phyloP scores from a whole-genome alignment of 2,329 filamentous ascomycete genomes.

The Fusarium goolgardi region DNA sequence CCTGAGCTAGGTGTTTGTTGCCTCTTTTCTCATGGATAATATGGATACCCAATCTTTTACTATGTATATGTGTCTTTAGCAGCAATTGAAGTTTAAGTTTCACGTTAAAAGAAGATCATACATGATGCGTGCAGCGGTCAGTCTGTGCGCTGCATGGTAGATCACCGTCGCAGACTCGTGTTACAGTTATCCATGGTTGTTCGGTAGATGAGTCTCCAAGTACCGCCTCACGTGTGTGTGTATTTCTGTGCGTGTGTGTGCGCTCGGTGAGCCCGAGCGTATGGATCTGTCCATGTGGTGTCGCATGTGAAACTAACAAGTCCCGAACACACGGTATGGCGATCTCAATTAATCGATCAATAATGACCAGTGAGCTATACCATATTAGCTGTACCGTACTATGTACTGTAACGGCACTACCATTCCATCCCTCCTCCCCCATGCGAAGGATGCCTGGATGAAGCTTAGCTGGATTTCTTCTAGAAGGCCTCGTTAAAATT shows the following conservation, averaged over 20 bases:
- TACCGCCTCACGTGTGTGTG: neutral
- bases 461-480: neutral
- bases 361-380: neutral
- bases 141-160: conserved; percentile 1
- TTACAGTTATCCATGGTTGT: neutral
- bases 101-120: neutral
- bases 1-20: neutral
- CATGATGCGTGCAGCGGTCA: neutral
- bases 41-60: neutral
- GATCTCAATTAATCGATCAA: conserved; percentile 1
- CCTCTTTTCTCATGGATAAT: neutral
- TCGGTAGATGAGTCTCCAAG: neutral
- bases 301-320: neutral
- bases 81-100: neutral
- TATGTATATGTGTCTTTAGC: no score
- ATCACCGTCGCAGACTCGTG: neutral
- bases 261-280: neutral
- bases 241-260: neutral
- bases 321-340: neutral
- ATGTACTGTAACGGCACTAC: neutral
- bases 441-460: neutral
- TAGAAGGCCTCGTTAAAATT: neutral
- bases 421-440: neutral
- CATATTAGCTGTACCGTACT: neutral
- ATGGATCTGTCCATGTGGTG: neutral